Conservation (phyloP, 495 filamentous ascomycete genomes). For the Penicillium dipodomyicola region DNA sequence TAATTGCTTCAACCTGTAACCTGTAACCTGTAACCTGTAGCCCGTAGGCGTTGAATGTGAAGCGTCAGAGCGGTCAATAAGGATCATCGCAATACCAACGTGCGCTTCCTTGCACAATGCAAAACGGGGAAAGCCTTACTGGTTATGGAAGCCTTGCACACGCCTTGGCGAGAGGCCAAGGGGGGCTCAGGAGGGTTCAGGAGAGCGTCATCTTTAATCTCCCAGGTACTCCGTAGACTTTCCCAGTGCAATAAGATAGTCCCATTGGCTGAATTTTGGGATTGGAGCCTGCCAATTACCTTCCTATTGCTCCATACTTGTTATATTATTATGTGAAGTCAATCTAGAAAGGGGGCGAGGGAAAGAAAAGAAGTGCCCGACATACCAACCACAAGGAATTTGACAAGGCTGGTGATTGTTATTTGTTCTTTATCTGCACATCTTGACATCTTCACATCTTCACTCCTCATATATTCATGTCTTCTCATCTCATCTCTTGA, state of each 20-base stretch:
- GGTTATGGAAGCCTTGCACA: conserved; percentile 2
- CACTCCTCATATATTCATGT: neutral
- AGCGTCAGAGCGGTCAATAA: conserved; percentile 8
- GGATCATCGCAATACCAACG: conserved; percentile 2
- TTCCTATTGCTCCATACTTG: no score
- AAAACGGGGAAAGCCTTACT: conserved; percentile 7
- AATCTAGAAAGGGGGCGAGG: neutral
- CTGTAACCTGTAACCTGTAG: neutral
- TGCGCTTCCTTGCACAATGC: conserved; percentile 21
- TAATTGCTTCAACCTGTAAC: no score
- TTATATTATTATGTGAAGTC: no score
- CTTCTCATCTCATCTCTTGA: neutral
- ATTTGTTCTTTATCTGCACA: neutral
- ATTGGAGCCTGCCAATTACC: neutral
- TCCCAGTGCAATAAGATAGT: neutral
- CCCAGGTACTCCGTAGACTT: neutral
- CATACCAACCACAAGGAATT: conserved; percentile 12
- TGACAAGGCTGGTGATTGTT: neutral
- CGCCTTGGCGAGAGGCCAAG: neutral
- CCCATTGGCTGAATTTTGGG: neutral
- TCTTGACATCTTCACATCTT: neutral
- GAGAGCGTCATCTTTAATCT: conserved; percentile 9
- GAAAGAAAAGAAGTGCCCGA: neutral
- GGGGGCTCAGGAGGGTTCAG: neutral
- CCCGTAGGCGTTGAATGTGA: neutral